Conservation (phyloP, 1,139 yeast genomes). For the Pneumocystis wakefieldiae region DNA sequence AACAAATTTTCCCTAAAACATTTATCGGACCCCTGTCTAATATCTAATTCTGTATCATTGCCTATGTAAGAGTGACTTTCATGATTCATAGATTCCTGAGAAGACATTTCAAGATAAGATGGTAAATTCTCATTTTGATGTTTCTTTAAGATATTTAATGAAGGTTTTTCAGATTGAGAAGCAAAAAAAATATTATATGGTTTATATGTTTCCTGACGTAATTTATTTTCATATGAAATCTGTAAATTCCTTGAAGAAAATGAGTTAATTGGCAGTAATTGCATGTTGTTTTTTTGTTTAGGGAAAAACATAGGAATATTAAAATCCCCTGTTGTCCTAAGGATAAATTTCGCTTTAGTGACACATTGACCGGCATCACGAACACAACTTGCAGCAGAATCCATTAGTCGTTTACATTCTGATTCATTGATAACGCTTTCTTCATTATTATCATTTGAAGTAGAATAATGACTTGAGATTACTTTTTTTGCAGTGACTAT, state of each 20-base stretch:
- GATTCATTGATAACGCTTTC: slow-evolving; percentile 10
- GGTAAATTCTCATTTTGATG: not conserved
- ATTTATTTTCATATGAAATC: not conserved
- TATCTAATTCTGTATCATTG: not conserved
- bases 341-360: slow-evolving; percentile 32
- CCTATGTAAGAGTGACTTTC: not conserved
- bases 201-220: not conserved
- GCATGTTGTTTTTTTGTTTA: not conserved
- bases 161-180: not conserved
- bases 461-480: slow-evolving; percentile 14
- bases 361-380: slow-evolving; percentile 28
- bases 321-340: slow-evolving; percentile 58
- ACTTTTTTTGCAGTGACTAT: slow-evolving; percentile 22
- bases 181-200: not conserved
- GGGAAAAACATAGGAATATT: slow-evolving; percentile 28
- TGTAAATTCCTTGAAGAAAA: not conserved
- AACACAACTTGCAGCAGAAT: slow-evolving; percentile 23
- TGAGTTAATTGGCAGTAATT: not conserved
- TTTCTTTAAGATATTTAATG: not conserved
- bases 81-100: not conserved
- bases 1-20: not conserved
- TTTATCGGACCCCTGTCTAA: not conserved
- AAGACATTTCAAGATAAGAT: not conserved
- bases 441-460: slow-evolving; percentile 10
- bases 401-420: slow-evolving; percentile 10